phyloP scores from a whole-genome alignment of 2,329 filamentous ascomycete genomes.

The Fusarium sp. region DNA sequence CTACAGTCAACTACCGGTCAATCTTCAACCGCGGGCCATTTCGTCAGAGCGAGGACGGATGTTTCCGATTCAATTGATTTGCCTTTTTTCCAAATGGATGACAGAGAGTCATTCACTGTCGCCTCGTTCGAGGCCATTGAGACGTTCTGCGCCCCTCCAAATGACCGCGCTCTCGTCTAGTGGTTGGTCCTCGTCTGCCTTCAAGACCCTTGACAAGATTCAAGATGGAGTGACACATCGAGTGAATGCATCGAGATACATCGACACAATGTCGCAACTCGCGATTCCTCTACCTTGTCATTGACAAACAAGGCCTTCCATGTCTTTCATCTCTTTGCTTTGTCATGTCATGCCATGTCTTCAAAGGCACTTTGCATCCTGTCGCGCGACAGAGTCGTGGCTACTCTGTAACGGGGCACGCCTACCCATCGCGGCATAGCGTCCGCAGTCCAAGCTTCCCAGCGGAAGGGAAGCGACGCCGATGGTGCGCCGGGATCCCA shows the following conservation, averaged over 20 bases:
- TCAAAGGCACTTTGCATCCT: not conserved
- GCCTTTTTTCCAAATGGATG: not conserved
- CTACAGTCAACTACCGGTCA: constrained; percentile 1
- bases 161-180: not conserved
- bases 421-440: constrained; percentile 38
- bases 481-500: constrained; percentile 28
- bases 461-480: constrained; percentile 40
- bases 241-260: constrained; percentile 14
- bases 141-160: not conserved
- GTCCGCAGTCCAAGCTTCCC: constrained; percentile 35
- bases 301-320: not conserved
- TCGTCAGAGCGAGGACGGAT: constrained; percentile 23
- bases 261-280: not conserved
- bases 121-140: constrained; percentile 1
- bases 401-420: constrained; percentile 31
- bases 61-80: constrained; percentile 2
- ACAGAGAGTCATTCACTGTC: constrained; percentile 13
- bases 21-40: constrained; percentile 3
- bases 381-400: constrained; percentile 32
- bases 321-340: constrained; percentile 4
- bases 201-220: constrained; percentile 10
- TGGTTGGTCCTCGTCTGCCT: not conserved
- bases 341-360: constrained; percentile 8
- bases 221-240: constrained; percentile 19
- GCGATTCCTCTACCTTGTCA: not conserved